A percentile compares a stretch with the other conserved stretches of the same genome.
These are phyloP conservation scores for Tulasnella calospora DNA, from an alignment of 768 basidiomycete genomes.

Conservation along the genomic window DNA sequence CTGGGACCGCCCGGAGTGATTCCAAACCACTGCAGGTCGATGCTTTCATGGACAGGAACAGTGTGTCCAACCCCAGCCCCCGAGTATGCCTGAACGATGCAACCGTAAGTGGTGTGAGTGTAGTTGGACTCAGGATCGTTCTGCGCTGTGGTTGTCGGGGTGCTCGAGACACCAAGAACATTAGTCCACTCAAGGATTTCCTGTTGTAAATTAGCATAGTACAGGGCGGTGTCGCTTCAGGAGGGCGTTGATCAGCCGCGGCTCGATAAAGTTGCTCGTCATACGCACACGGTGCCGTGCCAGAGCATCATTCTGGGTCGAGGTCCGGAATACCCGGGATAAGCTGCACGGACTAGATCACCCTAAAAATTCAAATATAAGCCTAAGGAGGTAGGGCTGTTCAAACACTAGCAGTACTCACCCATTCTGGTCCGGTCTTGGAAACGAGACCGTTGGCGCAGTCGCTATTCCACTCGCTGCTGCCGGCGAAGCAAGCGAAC, in stretches of 20 bases:
- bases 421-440: constrained; percentile 47
- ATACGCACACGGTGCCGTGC: constrained; percentile 47
- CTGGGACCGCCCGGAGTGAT: constrained; percentile 31
- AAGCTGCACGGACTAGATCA: constrained; percentile 45
- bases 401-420: constrained; percentile 15
- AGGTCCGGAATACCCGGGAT: constrained; percentile 50
- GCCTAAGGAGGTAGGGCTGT: background rate
- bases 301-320: constrained; percentile 51
- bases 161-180: constrained; percentile 46
- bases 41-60: constrained; percentile 47
- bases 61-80: constrained; percentile 49
- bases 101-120: constrained; percentile 48
- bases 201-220: constrained; percentile 48
- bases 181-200: constrained; percentile 56
- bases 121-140: constrained; percentile 47
- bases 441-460: constrained; percentile 46
- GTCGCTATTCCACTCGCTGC: constrained; percentile 43
- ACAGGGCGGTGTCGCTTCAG: constrained; percentile 48
- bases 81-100: constrained; percentile 49
- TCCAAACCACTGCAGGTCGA: constrained; percentile 49
- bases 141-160: constrained; percentile 40
- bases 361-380: constrained; percentile 35
- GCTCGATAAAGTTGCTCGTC: background rate
- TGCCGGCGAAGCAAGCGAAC: too few relatives aligned
- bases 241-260: background rate